A percentile compares a stretch with the other conserved stretches of the same genome.
phyloP scores from a whole-genome alignment of 1,139 yeast genomes.

The Pichia terricola region DNA sequence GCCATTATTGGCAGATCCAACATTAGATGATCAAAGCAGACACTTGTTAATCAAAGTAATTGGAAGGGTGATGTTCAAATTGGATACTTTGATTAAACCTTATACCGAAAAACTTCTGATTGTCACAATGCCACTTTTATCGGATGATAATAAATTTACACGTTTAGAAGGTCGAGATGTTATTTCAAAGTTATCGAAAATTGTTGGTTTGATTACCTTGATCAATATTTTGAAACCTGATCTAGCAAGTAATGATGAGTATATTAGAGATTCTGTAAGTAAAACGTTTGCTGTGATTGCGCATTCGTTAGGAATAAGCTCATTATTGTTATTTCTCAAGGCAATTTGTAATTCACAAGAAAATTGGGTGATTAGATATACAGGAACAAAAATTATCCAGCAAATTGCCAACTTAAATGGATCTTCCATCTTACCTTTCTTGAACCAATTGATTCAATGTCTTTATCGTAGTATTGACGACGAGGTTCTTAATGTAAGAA shows the following conservation, averaged over 20 bases:
- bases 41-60: conserved; percentile 71
- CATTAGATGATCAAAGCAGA: conserved; percentile 74
- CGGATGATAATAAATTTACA: conserved; percentile 69
- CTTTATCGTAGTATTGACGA: conserved; percentile 57
- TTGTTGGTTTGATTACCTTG: conserved; percentile 77
- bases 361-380: conserved; percentile 80
- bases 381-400: conserved; percentile 73
- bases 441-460: conserved; percentile 55
- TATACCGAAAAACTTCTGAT: conserved; percentile 62
- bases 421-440: conserved; percentile 66
- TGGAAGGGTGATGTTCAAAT: conserved; percentile 55
- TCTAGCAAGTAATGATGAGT: conserved; percentile 76
- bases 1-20: conserved; percentile 65
- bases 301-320: conserved; percentile 63
- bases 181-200: conserved; percentile 62
- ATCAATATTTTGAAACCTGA: conserved; percentile 73
- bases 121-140: conserved; percentile 69
- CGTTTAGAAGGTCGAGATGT: conserved; percentile 76
- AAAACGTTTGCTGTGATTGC: conserved; percentile 82
- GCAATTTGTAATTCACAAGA: conserved; percentile 78
- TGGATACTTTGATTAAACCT: conserved; percentile 62
- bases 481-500: conserved; percentile 58
- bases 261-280: conserved; percentile 68
- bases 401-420: conserved; percentile 67
- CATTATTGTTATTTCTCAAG: conserved; percentile 65